These are phyloP conservation scores for Lavandula angustifolia DNA, from an alignment of 257 asterid species.

Conservation along the genomic window DNA sequence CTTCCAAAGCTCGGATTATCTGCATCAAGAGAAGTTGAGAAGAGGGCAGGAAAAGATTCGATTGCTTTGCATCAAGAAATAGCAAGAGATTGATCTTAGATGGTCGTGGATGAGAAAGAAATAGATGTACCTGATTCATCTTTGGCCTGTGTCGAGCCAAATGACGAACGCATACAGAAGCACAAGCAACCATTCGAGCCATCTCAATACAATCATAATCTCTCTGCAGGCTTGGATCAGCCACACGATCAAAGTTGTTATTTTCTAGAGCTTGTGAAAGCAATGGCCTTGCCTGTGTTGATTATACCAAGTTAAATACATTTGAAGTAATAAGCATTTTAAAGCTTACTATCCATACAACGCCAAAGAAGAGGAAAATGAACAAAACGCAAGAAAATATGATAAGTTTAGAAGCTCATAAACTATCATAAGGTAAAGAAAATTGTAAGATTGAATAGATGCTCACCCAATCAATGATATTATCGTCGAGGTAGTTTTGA, in stretches of 20 bases:
- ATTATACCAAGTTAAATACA: not conserved
- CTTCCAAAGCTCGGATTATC: conserved; percentile 73
- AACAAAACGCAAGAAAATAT: not conserved
- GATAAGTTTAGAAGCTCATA: not conserved
- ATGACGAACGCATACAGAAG: conserved; percentile 83
- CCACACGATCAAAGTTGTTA: conserved; percentile 54
- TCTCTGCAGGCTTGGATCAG: conserved; percentile 72
- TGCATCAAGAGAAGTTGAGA: conserved; percentile 27
- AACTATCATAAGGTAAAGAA: not conserved
- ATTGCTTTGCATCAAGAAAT: not conserved
- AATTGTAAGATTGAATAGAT: conserved; percentile 11
- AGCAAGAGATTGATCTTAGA: not conserved
- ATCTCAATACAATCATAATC: conserved; percentile 61
- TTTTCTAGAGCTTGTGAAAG: conserved; percentile 68
- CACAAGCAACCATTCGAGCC: conserved; percentile 81
- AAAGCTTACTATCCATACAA: not conserved
- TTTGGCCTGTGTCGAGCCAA: conserved; percentile 84
- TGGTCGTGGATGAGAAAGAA: not conserved
- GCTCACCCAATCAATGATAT: conserved; percentile 90
- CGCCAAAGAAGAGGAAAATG: not conserved
- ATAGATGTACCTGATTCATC: conserved; percentile 67
- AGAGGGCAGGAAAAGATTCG: not conserved
- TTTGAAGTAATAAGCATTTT: conserved; percentile 13
- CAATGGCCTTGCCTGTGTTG: conserved; percentile 83
- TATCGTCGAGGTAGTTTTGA: conserved; percentile 79